Evolutionary conservation across 176 grass and related monocot genomes (phyloP), one percentile per base, ranked within the genome.

Genomic region (Ampelocalamus luodianensis): DNA sequence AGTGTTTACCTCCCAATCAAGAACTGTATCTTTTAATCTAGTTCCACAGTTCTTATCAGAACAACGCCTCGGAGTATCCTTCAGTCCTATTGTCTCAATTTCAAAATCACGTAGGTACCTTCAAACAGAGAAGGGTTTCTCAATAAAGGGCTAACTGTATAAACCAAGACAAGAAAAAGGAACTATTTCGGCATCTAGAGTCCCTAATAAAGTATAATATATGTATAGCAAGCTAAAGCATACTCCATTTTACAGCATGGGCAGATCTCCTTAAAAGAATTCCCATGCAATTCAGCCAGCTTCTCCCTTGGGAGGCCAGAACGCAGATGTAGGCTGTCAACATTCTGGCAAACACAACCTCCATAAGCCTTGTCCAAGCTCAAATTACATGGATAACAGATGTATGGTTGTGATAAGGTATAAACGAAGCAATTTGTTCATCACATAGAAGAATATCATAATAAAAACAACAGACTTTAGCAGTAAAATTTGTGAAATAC

Each of bases 71-170:
- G 91, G 85, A 80, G 96, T 98, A 70, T 95, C 89, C 89, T 95
- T 98, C 87, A 98, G 65, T 78, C 96, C 96, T 87, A 98, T 92
- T 49, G 96, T 98, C 89, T 95, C 96, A 70, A 98, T 90, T 89
- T 95, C 96, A 93, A 98, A 98, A 98, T 98, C 96, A 71, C 93
- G 90, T 68, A 98, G 26, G 78, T 95, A 98, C 87, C 96, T 98
- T 89, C 60, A 86, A 77, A 86, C 43, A 32, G 64, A 71, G 49
- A 67, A 86, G 44, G 34, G 38, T 75, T n/a, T n/a, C 29, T 70
- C 18, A 78, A 71, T 60, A 59, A 85, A 65, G 68, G 45, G 74
- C 72, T 68, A 73, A 74, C 51, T 77, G 64, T 80, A 78, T 29
- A 92, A 86, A 75, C 11, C 0, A 84, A 56, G 79, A 84, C 27